phyloP scores from a whole-genome alignment of 331 rosid species.

The Pyracantha coccinea region DNA sequence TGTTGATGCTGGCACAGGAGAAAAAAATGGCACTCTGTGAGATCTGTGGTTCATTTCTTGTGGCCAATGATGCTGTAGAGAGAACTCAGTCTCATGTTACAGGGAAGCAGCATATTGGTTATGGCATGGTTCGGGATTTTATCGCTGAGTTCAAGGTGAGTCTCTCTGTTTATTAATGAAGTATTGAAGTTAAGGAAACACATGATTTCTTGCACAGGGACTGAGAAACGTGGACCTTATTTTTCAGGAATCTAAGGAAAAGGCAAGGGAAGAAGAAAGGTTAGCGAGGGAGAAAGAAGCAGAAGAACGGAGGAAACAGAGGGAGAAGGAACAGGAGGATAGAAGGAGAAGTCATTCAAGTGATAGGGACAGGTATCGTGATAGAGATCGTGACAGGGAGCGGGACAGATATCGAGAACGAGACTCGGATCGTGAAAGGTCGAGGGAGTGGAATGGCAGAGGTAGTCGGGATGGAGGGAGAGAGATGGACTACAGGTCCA shows the following conservation, averaged over 20 bases:
- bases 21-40: constrained; percentile 99
- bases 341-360: constrained; percentile 65
- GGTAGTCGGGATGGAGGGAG: constrained; percentile 66
- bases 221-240: neutral
- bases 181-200: neutral
- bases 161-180: constrained; percentile 8
- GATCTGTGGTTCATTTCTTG: constrained; percentile 96
- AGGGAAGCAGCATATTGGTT: constrained; percentile 98
- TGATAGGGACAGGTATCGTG: constrained; percentile 64
- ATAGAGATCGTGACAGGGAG: constrained; percentile 70
- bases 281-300: constrained; percentile 78
- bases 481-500: constrained; percentile 55
- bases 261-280: constrained; percentile 78
- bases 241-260: constrained; percentile 75
- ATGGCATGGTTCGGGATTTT: constrained; percentile 98
- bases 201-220: neutral
- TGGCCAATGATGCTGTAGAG: constrained; percentile 98
- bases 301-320: constrained; percentile 77
- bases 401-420: constrained; percentile 66
- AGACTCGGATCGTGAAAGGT: constrained; percentile 61
- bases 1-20: constrained; percentile 81
- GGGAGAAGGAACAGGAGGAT: constrained; percentile 67
- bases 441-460: constrained; percentile 66
- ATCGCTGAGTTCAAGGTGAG: constrained; percentile 69
- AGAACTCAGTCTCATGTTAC: constrained; percentile 94